Evolutionary conservation across 352 stramenopile species (phyloP).

Genomic region (Pythium aquatile): DNA sequence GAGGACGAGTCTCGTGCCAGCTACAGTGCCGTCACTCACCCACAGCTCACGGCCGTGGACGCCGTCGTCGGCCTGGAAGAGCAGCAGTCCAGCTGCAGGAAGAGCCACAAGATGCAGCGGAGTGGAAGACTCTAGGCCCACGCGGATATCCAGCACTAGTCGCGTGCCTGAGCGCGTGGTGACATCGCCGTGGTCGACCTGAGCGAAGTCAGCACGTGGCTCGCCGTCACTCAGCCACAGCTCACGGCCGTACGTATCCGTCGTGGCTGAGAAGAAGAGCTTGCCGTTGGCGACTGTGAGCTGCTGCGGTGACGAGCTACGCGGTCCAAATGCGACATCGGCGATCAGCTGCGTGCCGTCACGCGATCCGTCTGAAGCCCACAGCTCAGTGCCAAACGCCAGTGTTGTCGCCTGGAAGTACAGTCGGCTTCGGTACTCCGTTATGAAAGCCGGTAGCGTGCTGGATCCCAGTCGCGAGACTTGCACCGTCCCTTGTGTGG

Average conservation of each 20-base stretch:
- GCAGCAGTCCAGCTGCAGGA: constrained; percentile 25
- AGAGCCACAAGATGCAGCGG: constrained; percentile 51
- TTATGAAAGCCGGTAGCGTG: constrained; percentile 37
- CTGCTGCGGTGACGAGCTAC: constrained; percentile 38
- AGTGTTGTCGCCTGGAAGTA: constrained; percentile 72
- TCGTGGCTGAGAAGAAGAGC: constrained; percentile 62
- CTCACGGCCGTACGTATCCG: constrained; percentile 40
- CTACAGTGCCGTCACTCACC: constrained; percentile 51
- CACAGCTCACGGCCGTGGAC: constrained; percentile 81
- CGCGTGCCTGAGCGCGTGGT: constrained; percentile 28
- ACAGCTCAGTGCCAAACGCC: constrained; percentile 70
- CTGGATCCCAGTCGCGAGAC: constrained; percentile 44
- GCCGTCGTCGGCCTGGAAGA: constrained; percentile 88
- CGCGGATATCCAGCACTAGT: constrained; percentile 64
- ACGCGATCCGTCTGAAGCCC: constrained; percentile 59
- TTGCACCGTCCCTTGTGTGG: constrained; percentile 49
- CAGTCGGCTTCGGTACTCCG: constrained; percentile 37
- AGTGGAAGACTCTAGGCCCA: constrained; percentile 40
- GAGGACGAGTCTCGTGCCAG: constrained; percentile 52
- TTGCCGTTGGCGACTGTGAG: constrained; percentile 34
- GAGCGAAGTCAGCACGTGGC: constrained; percentile 28
- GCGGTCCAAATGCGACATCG: constrained; percentile 46
- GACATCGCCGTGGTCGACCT: constrained; percentile 23
- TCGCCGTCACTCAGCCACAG: constrained; percentile 60
- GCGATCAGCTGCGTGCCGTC: constrained; percentile 51